Evolutionary conservation across 768 basidiomycete species (phyloP).

Genomic region (Hericium coralloides): DNA sequence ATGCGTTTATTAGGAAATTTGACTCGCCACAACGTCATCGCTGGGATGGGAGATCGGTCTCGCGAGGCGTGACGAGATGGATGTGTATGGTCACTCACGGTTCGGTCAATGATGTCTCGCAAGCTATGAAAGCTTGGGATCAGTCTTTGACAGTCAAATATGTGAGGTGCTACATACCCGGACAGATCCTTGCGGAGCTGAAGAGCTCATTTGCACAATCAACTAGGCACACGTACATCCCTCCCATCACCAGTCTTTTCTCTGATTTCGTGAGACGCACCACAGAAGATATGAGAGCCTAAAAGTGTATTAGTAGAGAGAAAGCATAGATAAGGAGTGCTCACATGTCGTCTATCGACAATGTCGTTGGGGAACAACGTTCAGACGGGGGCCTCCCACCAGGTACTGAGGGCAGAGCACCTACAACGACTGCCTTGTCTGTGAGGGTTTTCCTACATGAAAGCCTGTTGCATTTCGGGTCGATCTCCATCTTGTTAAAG

Average conservation of each 20-base stretch:
- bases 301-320: background rate
- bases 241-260: background rate
- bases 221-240: constrained; percentile 31
- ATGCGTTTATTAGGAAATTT: background rate
- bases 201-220: constrained; percentile 83
- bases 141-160: background rate
- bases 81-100: constrained; percentile 40
- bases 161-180: constrained; percentile 35
- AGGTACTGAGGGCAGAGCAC: constrained; percentile 21
- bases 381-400: background rate
- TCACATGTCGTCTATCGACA: constrained; percentile 46
- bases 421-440: constrained; percentile 81
- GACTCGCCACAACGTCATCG: constrained; percentile 25
- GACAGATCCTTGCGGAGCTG: constrained; percentile 67
- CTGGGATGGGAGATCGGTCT: background rate
- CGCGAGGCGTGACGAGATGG: background rate
- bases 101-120: constrained; percentile 71
- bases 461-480: constrained; percentile 72
- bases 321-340: constrained; percentile 10
- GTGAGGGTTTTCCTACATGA: constrained; percentile 57
- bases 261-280: constrained; percentile 25
- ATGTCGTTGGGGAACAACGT: background rate
- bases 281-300: constrained; percentile 87
- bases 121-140: constrained; percentile 38
- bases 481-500: constrained; percentile 49